phyloP scores from a whole-genome alignment of 106 monocot species.

The Amphibolis antarctica region DNA sequence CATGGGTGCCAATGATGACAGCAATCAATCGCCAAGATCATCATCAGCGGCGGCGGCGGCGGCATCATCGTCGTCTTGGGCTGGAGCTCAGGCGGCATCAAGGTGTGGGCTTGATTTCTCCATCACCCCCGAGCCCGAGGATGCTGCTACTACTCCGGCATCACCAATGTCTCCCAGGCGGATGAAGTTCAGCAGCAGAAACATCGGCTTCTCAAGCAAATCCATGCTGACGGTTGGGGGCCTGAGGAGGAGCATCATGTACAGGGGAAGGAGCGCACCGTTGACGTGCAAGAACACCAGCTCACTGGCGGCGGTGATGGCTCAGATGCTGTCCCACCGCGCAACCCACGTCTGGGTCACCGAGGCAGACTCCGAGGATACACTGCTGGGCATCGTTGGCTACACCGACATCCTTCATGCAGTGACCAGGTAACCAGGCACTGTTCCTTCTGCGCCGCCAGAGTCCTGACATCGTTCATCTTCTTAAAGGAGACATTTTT shows the following conservation, averaged over 20 bases:
- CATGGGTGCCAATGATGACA: slow-evolving; percentile 64
- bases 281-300: slow-evolving; percentile 63
- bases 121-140: slow-evolving; percentile 11
- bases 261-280: slow-evolving; percentile 66
- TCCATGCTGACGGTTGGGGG: slow-evolving; percentile 15
- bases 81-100: background rate
- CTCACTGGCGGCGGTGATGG: slow-evolving; percentile 91
- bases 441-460: slow-evolving; percentile 9
- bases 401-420: slow-evolving; percentile 68
- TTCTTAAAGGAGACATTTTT: no score
- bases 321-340: slow-evolving; percentile 87
- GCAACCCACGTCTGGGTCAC: slow-evolving; percentile 97
- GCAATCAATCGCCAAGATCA: slow-evolving; percentile 10
- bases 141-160: no score
- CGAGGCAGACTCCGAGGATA: slow-evolving; percentile 33
- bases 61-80: background rate
- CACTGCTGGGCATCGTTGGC: slow-evolving; percentile 61
- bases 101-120: background rate
- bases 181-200: slow-evolving; percentile 83
- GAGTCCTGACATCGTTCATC: background rate
- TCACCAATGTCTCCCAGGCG: slow-evolving; percentile 20
- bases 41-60: background rate
- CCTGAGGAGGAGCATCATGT: slow-evolving; percentile 56
- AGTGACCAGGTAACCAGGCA: slow-evolving; percentile 43
- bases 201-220: slow-evolving; percentile 59